Evolutionary conservation across 2,329 filamentous ascomycete species (phyloP).

Genomic region (Cyphellophora europaea): DNA sequence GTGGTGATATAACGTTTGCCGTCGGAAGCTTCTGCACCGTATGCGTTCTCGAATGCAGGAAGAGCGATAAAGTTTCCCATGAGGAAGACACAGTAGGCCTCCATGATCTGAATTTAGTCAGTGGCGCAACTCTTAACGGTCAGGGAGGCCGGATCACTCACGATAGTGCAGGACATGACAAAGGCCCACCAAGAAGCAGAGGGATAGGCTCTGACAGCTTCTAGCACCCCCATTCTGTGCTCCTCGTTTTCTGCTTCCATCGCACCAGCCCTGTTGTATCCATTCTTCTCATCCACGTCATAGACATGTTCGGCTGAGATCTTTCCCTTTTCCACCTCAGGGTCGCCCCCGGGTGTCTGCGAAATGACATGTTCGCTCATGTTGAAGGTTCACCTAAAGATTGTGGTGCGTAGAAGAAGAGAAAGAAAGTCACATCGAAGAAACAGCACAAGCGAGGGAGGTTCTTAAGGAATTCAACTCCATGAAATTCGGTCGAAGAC

Average conservation of each 20-base stretch:
- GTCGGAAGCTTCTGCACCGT: conserved; percentile 30
- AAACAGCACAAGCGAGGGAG: not conserved
- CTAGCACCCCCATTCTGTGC: conserved; percentile 39
- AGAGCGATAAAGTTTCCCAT: conserved; percentile 51
- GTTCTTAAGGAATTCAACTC: not conserved
- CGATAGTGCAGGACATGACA: conserved; percentile 47
- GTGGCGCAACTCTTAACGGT: conserved; percentile 13
- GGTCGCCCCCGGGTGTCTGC: conserved; percentile 23
- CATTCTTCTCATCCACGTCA: conserved; percentile 28
- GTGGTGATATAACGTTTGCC: conserved; percentile 34
- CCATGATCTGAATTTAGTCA: conserved; percentile 46
- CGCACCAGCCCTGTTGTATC: conserved; percentile 42
- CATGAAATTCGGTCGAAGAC: not conserved
- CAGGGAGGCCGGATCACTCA: conserved; percentile 24
- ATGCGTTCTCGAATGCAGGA: conserved; percentile 34
- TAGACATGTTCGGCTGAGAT: conserved; percentile 16
- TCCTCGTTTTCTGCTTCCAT: conserved; percentile 49
- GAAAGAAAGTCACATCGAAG: not conserved
- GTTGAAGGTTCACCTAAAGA: conserved; percentile 1
- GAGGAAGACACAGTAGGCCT: conserved; percentile 54
- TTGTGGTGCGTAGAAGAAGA: not conserved
- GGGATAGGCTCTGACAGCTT: conserved; percentile 44
- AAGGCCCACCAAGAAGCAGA: conserved; percentile 47
- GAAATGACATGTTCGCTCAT: conserved; percentile 15
- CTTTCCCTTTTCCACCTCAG: conserved; percentile 18